Conservation (phyloP, 768 basidiomycete genomes). For the Russula brevipes region DNA sequence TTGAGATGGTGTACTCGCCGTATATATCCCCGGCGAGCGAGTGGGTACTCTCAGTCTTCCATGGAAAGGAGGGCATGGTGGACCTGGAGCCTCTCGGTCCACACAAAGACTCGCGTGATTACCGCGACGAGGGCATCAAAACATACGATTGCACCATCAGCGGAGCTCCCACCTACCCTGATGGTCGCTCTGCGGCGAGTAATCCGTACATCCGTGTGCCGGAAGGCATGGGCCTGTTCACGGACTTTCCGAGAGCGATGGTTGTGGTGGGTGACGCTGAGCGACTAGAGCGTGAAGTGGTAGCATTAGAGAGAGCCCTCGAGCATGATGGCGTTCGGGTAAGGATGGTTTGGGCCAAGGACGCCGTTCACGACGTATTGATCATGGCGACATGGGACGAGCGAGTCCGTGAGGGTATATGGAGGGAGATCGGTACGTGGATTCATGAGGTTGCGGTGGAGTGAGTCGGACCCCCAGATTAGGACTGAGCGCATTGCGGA, state of each 20-base stretch:
- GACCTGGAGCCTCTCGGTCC: slow-evolving; percentile 30
- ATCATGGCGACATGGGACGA: slow-evolving; percentile 25
- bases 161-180: too few relatives aligned
- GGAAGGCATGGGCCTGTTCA: slow-evolving; percentile 40
- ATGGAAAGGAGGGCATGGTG: slow-evolving; percentile 29
- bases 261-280: slow-evolving; percentile 50
- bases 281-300: slow-evolving; percentile 45
- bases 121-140: slow-evolving; percentile 25
- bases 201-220: slow-evolving; percentile 30
- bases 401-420: slow-evolving; percentile 23
- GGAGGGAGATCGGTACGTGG: slow-evolving; percentile 24
- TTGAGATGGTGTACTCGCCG: slow-evolving; percentile 34
- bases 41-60: slow-evolving; percentile 33
- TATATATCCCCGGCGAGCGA: slow-evolving; percentile 35
- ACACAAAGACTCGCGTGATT: slow-evolving; percentile 24
- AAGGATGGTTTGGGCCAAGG: slow-evolving; percentile 26
- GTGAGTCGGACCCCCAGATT: background rate
- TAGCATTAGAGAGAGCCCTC: slow-evolving; percentile 24
- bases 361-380: slow-evolving; percentile 24
- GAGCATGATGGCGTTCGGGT: slow-evolving; percentile 25
- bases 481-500: background rate
- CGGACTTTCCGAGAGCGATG: slow-evolving; percentile 41
- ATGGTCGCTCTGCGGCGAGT: slow-evolving; percentile 24
- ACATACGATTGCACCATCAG: slow-evolving; percentile 31
- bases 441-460: slow-evolving; percentile 12